These are phyloP conservation scores for Podospora conica DNA, from an alignment of 495 filamentous ascomycete species.

Conservation along the genomic window DNA sequence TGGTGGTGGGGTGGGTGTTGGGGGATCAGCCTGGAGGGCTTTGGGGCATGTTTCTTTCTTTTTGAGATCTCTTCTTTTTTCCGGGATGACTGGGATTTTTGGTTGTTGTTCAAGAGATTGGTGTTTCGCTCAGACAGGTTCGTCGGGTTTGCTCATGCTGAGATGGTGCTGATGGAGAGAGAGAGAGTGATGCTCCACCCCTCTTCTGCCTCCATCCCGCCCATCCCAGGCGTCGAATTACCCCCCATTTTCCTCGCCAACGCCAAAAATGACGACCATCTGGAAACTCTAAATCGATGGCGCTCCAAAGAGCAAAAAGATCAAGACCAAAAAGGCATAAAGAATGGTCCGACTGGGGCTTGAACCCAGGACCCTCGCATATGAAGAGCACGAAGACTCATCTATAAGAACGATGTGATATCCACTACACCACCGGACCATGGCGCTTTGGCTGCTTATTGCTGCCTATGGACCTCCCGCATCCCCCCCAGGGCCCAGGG, in stretches of 20 bases:
- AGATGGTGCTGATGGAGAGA: no score
- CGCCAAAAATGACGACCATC: background rate
- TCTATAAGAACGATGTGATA: constrained; percentile 11
- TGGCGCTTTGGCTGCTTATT: background rate
- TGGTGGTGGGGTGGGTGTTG: background rate
- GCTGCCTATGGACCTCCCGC: background rate
- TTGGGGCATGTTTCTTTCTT: background rate
- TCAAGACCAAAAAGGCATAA: background rate
- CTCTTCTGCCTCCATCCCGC: background rate
- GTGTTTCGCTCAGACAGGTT: background rate
- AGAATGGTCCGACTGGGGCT: constrained; percentile 2
- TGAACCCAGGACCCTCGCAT: constrained; percentile 9
- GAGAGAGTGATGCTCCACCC: background rate
- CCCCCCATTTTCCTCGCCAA: background rate
- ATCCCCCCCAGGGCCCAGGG: no score
- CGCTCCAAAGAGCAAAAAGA: background rate
- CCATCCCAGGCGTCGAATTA: background rate
- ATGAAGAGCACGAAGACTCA: constrained; percentile 4
- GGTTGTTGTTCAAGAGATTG: background rate
- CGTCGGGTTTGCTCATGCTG: background rate
- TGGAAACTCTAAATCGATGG: background rate
- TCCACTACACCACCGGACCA: constrained; percentile 8
- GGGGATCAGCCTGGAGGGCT: background rate
- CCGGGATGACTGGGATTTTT: no score
- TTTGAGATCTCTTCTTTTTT: no score